Conservation (phyloP, 2,329 filamentous ascomycete species). For the Cadophora sp. region DNA sequence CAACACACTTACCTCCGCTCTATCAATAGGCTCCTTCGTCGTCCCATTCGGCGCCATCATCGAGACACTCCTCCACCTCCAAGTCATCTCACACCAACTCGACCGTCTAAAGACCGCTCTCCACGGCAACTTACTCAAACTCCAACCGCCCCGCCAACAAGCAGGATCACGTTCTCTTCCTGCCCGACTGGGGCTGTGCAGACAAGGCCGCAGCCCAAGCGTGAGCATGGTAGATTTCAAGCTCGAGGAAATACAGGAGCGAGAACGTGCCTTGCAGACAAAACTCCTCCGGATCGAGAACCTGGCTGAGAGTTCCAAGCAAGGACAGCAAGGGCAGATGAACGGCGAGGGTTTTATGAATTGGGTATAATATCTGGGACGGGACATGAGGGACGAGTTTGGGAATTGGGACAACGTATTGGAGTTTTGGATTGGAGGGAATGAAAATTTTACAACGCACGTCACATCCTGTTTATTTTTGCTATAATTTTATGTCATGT, state of each 20-base stretch:
- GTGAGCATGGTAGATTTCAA: slow-evolving; percentile 28
- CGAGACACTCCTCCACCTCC: slow-evolving; percentile 24
- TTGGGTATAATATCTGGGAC: slow-evolving; percentile 15
- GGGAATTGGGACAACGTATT: neutral
- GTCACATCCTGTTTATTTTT: neutral
- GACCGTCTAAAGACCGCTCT: slow-evolving; percentile 27
- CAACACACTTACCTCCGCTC: slow-evolving; percentile 18
- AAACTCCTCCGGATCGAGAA: slow-evolving; percentile 24
- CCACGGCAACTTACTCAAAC: slow-evolving; percentile 21
- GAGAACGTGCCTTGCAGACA: slow-evolving; percentile 22
- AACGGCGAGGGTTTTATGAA: slow-evolving; percentile 17
- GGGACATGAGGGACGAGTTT: neutral
- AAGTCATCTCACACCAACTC: slow-evolving; percentile 28
- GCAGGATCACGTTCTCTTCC: slow-evolving; percentile 18
- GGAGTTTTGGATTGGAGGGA: slow-evolving; percentile 10
- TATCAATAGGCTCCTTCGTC: slow-evolving; percentile 24
- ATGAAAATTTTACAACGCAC: neutral
- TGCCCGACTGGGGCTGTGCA: slow-evolving; percentile 22
- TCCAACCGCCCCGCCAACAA: slow-evolving; percentile 17
- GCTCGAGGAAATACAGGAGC: slow-evolving; percentile 26
- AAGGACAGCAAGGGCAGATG: slow-evolving; percentile 19
- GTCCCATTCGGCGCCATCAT: slow-evolving; percentile 28
- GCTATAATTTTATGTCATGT: neutral
- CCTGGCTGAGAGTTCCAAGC: slow-evolving; percentile 26
- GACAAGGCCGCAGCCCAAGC: slow-evolving; percentile 17